Conservation (phyloP, 148 eudicot genomes). For the Silene conica region DNA sequence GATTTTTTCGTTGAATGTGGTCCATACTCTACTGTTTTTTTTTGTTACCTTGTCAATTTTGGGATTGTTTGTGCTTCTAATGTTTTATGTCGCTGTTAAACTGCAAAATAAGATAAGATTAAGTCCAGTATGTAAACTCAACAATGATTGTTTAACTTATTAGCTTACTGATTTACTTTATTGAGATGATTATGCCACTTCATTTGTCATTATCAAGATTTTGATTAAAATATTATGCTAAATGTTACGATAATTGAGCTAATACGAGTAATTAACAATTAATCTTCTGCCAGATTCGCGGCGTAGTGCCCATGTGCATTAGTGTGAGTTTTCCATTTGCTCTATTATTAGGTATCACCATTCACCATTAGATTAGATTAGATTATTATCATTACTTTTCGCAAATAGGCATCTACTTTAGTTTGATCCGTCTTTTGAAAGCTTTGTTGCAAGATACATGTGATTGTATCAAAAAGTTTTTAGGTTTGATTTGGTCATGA, state of each 20-base stretch:
- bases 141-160: not conserved
- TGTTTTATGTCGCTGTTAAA: slow-evolving; percentile 6
- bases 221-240: not conserved
- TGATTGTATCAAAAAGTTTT: not conserved
- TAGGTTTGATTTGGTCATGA: not conserved
- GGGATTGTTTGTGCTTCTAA: not conserved
- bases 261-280: not conserved
- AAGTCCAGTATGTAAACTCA: too few relatives aligned
- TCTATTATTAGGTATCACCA: not conserved
- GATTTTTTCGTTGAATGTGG: slow-evolving; percentile 11
- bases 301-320: slow-evolving; percentile 17
- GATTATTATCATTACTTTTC: not conserved
- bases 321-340: not conserved
- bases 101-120: not conserved
- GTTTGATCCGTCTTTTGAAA: not conserved
- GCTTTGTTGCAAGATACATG: not conserved
- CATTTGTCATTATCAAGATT: slow-evolving; percentile 17
- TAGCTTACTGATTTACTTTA: not conserved
- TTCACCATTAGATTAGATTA: slow-evolving; percentile 1
- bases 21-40: not conserved
- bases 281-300: slow-evolving; percentile 19
- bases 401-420: not conserved
- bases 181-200: not conserved
- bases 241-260: not conserved
- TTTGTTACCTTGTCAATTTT: not conserved